Base-by-base conservation (phyloP, 495 filamentous ascomycete genomes). In the Aspergillus campestris region DNA sequence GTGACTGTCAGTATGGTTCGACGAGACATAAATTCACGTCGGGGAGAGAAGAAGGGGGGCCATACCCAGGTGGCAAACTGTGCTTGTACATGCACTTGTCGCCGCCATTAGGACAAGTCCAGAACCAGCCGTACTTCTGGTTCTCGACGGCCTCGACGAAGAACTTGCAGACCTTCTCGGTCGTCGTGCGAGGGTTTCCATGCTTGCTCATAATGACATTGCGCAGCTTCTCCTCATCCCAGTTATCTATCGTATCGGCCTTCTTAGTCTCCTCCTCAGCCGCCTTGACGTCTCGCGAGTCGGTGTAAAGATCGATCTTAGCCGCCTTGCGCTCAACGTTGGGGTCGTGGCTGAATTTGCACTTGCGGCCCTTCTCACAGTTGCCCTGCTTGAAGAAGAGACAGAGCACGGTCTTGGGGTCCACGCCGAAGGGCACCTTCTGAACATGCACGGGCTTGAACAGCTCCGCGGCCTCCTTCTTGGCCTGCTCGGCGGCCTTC, bases 1-100 rank as follows among this genome's bases (percentile, higher is more conserved):
- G 49, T 35, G 44, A 31, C 35, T 14, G 35, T 72, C 60, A 70
- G 55, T 41, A 52, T 45, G 11, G 10, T 13, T 18, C 15, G 35
- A n/a, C n/a, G n/a, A n/a, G n/a, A n/a, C n/a, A n/a, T n/a, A n/a
- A n/a, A n/a, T n/a, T n/a, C n/a, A n/a, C n/a, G n/a, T n/a, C n/a
- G n/a, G n/a, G n/a, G n/a, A n/a, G n/a, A n/a, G n/a, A n/a, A n/a
- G n/a, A n/a, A 24, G 18, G 18, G 4, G 18, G 18, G 4, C 1
- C 82, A 62, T 77, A 91, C 83, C 92, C 92, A 58, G 90, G 82
- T 49, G 92, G 92, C 58, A 99, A 78, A 49, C 84, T 87, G 64
- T 99, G 92, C 66, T 84, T 88, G 60, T 99, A 99, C 84, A 89
- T 96, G 84, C 92, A 99, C 67, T 94, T 86, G 66, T 99, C 83